Evolutionary conservation across 148 eudicot species (phyloP), one percentile per base, ranked within the genome.

Genomic region (Silene uniflora): DNA sequence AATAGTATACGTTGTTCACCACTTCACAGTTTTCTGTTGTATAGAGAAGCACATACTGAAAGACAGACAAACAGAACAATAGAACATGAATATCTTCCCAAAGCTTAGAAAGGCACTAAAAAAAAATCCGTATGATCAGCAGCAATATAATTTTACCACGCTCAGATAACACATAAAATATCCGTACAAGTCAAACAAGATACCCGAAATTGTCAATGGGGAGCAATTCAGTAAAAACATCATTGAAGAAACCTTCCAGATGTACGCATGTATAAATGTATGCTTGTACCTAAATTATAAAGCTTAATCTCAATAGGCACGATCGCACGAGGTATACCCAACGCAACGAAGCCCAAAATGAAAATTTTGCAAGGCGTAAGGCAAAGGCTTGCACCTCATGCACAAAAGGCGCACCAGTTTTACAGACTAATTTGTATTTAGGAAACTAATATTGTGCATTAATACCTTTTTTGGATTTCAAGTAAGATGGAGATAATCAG

Each of bases 1-100:
- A 86, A 83, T 91, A 90, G 84, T 87, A 90, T 27, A 92, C 76
- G 83, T 90, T 92, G 81, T 92, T 95, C 79, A 83, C 91, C 11
- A 85, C 92, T 47, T 88, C 96, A 74, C 92, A 88, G 84, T 87
- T 85, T 79, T 87, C 89, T 5, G 78, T 49, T 63, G 87, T 92
- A 72, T 82, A 83, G 70, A 92, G 80, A 71, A 95, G 86, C 80
- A 82, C 80, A 75, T 82, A 85, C 88, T 85, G 85, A 77, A 74
- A 80, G 62, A 19, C 2, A 66, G 32, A 19, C 2, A 71, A 16
- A 76, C 11, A 58, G 7, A 72, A 81, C 35, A 32, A 73, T 25
- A 29, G 14, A 7, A 17, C 60, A 64, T 67, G 19, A 52, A 70
- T 47, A 78, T 23, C 44, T 64, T 13, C 10, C 44, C 39, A 4